phyloP scores from a whole-genome alignment of 768 basidiomycete species.

The Suillus occidentalis region DNA sequence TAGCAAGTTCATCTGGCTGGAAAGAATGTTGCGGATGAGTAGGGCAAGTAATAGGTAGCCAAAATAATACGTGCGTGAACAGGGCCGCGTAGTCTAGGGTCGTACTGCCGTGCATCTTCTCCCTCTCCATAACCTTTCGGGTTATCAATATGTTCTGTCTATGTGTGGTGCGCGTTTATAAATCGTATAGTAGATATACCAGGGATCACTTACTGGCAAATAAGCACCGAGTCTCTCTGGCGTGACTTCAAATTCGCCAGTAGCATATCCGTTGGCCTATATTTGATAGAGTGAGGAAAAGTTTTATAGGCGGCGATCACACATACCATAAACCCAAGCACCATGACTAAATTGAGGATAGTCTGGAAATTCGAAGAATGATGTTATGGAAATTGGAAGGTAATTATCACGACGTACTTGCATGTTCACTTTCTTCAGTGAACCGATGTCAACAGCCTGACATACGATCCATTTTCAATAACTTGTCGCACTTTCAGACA shows the following conservation, averaged over 20 bases:
- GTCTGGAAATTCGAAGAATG: conserved; percentile 44
- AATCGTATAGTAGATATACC: neutral
- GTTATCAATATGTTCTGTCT: conserved; percentile 91
- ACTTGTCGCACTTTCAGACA: neutral
- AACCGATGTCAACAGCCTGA: conserved; percentile 82
- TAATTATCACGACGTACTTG: conserved; percentile 46
- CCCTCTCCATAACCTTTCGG: conserved; percentile 87
- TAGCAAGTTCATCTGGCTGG: conserved; percentile 77
- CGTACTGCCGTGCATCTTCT: conserved; percentile 78
- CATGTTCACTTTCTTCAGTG: conserved; percentile 68
- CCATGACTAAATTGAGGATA: conserved; percentile 87
- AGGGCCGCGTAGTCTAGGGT: conserved; percentile 76
- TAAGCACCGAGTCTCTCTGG: conserved; percentile 79
- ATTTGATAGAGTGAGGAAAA: neutral
- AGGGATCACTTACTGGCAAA: conserved; percentile 57
- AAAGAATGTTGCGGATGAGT: conserved; percentile 1
- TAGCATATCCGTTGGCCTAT: conserved; percentile 79
- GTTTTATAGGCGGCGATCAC: neutral
- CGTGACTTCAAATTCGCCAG: conserved; percentile 85
- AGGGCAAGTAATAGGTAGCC: neutral
- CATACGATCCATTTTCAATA: neutral
- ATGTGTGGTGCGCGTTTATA: conserved; percentile 5
- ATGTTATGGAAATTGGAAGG: neutral
- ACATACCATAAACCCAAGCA: conserved; percentile 81
- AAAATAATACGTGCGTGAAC: conserved; percentile 58